These are phyloP conservation scores for Moesziomyces antarcticus DNA, from an alignment of 1,284 basidiomycete species.

Conservation along the genomic window DNA sequence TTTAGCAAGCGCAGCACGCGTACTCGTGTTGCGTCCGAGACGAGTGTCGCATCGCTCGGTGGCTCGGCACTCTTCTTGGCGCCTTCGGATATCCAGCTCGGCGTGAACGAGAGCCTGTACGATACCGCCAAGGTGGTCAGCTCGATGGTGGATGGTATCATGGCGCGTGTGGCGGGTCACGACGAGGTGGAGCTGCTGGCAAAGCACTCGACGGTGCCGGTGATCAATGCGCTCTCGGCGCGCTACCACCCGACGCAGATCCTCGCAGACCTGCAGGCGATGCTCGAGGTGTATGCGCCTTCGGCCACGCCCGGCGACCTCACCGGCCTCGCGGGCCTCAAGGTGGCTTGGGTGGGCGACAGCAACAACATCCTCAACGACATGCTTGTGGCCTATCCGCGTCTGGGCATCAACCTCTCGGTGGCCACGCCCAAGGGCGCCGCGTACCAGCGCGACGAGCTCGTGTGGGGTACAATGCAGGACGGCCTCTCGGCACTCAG, in stretches of 20 bases:
- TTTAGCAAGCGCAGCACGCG: constrained; percentile 94
- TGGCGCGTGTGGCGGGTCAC: constrained; percentile 93
- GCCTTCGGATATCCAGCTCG: constrained; percentile 89
- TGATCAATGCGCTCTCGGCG: constrained; percentile 93
- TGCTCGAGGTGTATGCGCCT: constrained; percentile 76
- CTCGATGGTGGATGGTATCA: constrained; percentile 96
- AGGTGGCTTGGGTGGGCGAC: constrained; percentile 87
- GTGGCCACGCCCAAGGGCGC: constrained; percentile 80
- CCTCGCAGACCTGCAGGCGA: constrained; percentile 89
- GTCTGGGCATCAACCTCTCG: constrained; percentile 86
- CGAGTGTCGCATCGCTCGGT: constrained; percentile 68
- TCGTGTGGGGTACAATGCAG: constrained; percentile 74
- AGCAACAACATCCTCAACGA: constrained; percentile 96
- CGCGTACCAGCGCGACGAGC: constrained; percentile 78
- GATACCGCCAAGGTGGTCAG: constrained; percentile 86
- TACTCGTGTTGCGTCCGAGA: constrained; percentile 89
- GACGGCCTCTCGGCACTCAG: constrained; percentile 61
- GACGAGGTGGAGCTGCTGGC: constrained; percentile 91
- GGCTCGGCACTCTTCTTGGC: constrained; percentile 95
- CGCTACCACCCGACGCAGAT: constrained; percentile 97
- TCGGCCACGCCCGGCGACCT: constrained; percentile 70
- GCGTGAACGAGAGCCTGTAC: constrained; percentile 88
- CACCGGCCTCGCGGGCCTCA: constrained; percentile 64
- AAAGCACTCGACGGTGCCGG: constrained; percentile 86
- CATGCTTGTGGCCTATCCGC: constrained; percentile 93